A percentile compares a stretch with the other conserved stretches of the same genome.
Evolutionary conservation across 495 filamentous ascomycete genomes (phyloP).

Genomic region (Friedmanniomyces simplex): DNA sequence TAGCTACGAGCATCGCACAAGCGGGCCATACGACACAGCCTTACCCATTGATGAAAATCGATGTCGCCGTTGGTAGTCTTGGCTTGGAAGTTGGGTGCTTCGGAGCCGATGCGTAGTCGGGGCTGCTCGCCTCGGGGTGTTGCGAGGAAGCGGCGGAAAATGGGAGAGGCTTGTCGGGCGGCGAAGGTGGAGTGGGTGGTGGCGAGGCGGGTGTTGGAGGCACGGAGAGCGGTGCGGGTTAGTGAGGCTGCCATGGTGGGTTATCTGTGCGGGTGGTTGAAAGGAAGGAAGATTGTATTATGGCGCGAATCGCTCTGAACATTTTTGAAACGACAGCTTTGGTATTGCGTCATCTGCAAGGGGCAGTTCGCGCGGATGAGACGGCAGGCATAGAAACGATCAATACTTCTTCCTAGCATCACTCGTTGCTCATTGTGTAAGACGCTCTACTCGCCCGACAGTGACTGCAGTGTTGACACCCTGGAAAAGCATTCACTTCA

Average conservation of each 20-base stretch:
- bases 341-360: not conserved
- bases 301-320: not conserved
- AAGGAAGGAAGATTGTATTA: not conserved
- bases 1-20: no score
- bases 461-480: no score
- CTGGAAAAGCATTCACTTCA: no score
- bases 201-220: constrained; percentile 3
- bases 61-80: constrained; percentile 63
- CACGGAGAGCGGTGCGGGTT: constrained; percentile 9
- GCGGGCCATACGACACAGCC: no score
- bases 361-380: not conserved
- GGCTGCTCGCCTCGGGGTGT: constrained; percentile 42
- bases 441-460: no score
- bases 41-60: constrained; percentile 78
- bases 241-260: constrained; percentile 10
- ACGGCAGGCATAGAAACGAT: not conserved
- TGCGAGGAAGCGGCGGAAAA: constrained; percentile 31
- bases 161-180: constrained; percentile 15
- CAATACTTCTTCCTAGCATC: no score
- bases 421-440: no score
- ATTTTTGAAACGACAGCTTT: not conserved
- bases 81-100: constrained; percentile 56
- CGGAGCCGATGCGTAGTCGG: constrained; percentile 48
- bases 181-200: constrained; percentile 16
- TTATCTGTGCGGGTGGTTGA: not conserved